Base-by-base conservation (phyloP, 768 basidiomycete species). In the Suillus subaureus region DNA sequence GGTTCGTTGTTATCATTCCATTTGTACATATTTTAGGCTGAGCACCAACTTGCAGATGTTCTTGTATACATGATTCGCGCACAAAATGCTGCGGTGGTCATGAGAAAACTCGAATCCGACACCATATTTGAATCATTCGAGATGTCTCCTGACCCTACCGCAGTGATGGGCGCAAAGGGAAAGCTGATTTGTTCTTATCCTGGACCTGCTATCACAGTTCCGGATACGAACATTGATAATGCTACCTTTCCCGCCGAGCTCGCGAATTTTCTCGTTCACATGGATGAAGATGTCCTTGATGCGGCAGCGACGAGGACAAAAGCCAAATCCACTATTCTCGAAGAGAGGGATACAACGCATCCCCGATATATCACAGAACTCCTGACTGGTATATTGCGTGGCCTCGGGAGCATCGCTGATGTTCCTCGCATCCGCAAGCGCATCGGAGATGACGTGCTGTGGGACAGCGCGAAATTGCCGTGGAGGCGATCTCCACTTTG, bases 401-500 rank as follows among this genome's bases (percentile, higher is more conserved):
- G 79, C 11, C 70, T 80, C 9, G 76, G 75, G 43, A 60, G 64
- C 3, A 80, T 79, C 3, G 69, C 74, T 18, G 72, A 71, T 18
- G 66, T 76, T 9, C 31, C 37, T 40, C 70, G 73, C 11, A 77
- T 82, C 21, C 67, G 62, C 13, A 87, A 86, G 69, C 80, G 82
- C 11, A 74, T 85, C 0, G 75, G 75, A 6, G 84, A 86, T 61
- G 82, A 86, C 28, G 80, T 84, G 2, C 73, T 82, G 4, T 83
- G 83, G 81, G 47, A 75, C 5, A 64, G 74, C 26, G 73, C 80
- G 2, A 61, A 67, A 39, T 72, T 77, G 13, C 62, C 85, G 76
- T 87, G 85, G 85, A 73, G 86, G 28, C 77, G 85, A 23, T 83
- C 84, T 8, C 73, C 83, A 1, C 73, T 84, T 12, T 87, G 85